A percentile compares a stretch with the other conserved stretches of the same genome.
phyloP scores from a whole-genome alignment of 306 rosid genomes.

The Citrullus mucosospermus region DNA sequence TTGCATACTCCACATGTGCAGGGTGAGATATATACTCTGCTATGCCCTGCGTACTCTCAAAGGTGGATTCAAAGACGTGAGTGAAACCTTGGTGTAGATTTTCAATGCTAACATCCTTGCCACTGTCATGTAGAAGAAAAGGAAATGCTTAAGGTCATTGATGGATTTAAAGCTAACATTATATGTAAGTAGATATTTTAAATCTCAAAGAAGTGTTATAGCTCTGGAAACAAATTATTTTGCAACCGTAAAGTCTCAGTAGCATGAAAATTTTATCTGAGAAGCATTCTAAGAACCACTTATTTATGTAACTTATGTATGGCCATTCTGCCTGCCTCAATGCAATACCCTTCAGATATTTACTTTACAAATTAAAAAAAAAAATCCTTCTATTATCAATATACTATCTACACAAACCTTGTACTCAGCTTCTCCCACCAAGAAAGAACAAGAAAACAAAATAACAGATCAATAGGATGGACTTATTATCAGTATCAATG shows the following conservation, averaged over 20 bases:
- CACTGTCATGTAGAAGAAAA: conserved; percentile 31
- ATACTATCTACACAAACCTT: neutral
- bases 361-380: too few species aligned
- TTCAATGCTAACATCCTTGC: conserved; percentile 63
- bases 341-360: too few species aligned
- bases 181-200: neutral
- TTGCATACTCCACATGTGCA: conserved; percentile 58
- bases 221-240: neutral
- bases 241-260: neutral
- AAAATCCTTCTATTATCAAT: too few species aligned
- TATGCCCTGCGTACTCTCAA: conserved; percentile 60
- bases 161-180: neutral
- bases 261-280: neutral
- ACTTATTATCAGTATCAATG: neutral
- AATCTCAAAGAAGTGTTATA: neutral
- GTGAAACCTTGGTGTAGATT: conserved; percentile 80
- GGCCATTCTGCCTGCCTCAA: too few species aligned
- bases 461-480: neutral
- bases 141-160: neutral
- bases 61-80: conserved; percentile 75
- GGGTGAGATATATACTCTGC: conserved; percentile 74
- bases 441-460: neutral
- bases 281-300: neutral
- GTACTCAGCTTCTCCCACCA: neutral
- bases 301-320: too few species aligned